A percentile compares a stretch with the other conserved stretches of the same genome.
Conservation (phyloP, 768 basidiomycete genomes). For the Asterophora parasitica region DNA sequence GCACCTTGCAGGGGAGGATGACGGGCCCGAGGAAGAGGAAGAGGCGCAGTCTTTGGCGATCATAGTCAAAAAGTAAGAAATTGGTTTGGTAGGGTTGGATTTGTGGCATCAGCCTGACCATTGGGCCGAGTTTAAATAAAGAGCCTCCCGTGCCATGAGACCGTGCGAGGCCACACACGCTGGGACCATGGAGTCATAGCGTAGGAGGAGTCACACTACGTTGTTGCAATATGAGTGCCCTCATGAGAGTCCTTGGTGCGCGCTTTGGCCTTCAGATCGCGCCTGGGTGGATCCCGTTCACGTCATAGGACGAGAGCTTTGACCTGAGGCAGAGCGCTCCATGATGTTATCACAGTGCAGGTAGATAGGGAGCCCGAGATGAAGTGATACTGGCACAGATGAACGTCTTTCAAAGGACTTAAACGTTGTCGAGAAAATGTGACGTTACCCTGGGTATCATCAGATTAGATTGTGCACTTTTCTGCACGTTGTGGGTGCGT, state of each 20-base stretch:
- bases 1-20: constrained; percentile 11
- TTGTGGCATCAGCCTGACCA: constrained; percentile 1
- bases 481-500: too few species aligned
- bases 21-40: not conserved
- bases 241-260: not conserved
- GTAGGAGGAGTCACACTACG: not conserved
- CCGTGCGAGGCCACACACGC: constrained; percentile 3
- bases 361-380: not conserved
- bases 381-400: too few species aligned
- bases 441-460: too few species aligned
- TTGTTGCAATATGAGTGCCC: not conserved
- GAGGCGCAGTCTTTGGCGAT: constrained; percentile 4
- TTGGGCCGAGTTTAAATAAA: constrained; percentile 9
- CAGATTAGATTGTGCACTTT: too few species aligned
- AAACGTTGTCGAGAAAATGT: too few species aligned
- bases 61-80: too few species aligned
- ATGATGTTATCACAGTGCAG: not conserved
- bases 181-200: not conserved
- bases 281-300: not conserved
- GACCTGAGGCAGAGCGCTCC: not conserved
- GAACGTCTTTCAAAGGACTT: too few species aligned
- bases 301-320: too few species aligned
- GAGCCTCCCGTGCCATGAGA: constrained; percentile 6
- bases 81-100: not conserved
- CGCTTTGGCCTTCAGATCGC: constrained; percentile 6